Evolutionary conservation across 768 basidiomycete genomes (phyloP).

Genomic region (Phylloporus sp.): DNA sequence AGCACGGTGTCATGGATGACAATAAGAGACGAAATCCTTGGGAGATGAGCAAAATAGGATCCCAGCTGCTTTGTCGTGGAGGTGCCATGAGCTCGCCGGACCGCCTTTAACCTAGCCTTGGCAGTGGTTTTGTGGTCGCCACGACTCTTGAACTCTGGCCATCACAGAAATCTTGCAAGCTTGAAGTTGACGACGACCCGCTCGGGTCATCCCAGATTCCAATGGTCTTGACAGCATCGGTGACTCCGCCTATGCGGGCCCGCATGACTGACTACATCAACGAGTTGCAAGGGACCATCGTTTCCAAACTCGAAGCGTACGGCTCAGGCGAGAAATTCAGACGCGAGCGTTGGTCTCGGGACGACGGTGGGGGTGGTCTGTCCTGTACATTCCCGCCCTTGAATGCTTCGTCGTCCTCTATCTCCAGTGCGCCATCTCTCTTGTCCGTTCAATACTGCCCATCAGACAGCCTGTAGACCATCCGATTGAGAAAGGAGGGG

Average conservation of each 20-base stretch:
- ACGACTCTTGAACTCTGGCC: too few relatives aligned
- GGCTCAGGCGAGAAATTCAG: conserved; percentile 9
- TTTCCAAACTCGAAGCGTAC: conserved; percentile 19
- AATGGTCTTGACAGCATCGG: neutral
- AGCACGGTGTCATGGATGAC: neutral
- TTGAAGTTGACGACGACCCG: too few relatives aligned
- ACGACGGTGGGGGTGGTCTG: conserved; percentile 17
- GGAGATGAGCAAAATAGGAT: conserved; percentile 82
- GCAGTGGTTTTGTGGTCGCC: too few relatives aligned
- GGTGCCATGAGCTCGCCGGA: conserved; percentile 30
- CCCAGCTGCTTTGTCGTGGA: conserved; percentile 65
- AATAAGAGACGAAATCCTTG: conserved; percentile 51
- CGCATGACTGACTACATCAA: conserved; percentile 11
- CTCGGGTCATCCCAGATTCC: neutral
- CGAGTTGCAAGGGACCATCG: conserved; percentile 20
- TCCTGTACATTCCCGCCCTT: conserved; percentile 16
- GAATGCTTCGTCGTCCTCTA: neutral
- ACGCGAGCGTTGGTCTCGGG: conserved; percentile 14
- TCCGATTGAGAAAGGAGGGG: conserved; percentile 21
- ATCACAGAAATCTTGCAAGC: too few relatives aligned
- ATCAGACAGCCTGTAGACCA: neutral
- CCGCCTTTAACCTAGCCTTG: too few relatives aligned
- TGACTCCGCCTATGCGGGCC: conserved; percentile 7
- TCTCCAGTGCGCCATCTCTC: neutral
- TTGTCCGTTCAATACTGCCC: neutral